phyloP scores from a whole-genome alignment of 2,329 filamentous ascomycete genomes.

The Alternaria solani region DNA sequence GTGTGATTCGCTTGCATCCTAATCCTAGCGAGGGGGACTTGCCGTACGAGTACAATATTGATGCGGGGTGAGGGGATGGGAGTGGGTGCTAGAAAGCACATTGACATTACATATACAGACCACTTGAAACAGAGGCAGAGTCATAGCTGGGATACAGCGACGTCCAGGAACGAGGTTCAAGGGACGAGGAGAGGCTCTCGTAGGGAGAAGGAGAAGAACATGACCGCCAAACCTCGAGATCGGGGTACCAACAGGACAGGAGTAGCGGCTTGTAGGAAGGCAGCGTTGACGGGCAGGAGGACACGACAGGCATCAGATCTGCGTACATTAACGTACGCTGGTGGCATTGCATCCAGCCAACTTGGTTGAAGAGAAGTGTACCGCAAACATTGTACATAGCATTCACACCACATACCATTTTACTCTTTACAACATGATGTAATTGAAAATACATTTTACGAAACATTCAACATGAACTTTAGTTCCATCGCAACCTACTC shows the following conservation, averaged over 20 bases:
- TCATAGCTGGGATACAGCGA: neutral
- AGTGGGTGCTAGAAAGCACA: neutral
- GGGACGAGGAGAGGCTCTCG: neutral
- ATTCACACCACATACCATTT: neutral
- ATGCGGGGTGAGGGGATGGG: constrained; percentile 16
- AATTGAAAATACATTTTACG: neutral
- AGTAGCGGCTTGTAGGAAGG: neutral
- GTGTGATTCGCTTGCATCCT: constrained; percentile 38
- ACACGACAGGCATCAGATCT: neutral
- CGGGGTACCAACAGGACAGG: neutral
- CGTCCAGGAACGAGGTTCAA: neutral
- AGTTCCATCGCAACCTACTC: constrained; percentile 65
- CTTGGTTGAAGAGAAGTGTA: neutral
- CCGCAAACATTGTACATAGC: neutral
- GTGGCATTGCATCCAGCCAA: neutral
- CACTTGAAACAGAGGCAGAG: neutral
- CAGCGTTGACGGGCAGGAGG: neutral
- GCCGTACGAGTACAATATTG: constrained; percentile 42
- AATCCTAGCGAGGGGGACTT: constrained; percentile 40
- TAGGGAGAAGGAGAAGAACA: neutral
- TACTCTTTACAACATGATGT: neutral
- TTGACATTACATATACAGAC: neutral
- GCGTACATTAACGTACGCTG: neutral
- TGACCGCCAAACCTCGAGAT: neutral
- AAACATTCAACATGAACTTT: neutral